A percentile compares a stretch with the other conserved stretches of the same genome.
These are phyloP conservation scores for Globisporangium cystogenes DNA, from an alignment of 352 stramenopile species.

Conservation along the genomic window DNA sequence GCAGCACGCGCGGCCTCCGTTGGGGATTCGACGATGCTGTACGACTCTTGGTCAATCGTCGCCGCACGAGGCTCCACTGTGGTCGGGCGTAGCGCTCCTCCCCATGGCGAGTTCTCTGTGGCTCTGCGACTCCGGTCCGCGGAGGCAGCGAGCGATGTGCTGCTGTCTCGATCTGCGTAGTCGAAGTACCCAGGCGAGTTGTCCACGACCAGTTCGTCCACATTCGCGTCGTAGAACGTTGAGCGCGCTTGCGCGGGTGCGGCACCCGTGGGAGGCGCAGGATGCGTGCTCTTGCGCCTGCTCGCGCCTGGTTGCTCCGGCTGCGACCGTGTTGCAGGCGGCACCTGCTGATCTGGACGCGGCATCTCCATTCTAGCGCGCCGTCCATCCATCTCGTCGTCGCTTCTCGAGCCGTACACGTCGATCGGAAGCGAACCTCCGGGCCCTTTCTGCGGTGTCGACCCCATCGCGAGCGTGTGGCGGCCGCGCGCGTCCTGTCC, in stretches of 20 bases:
- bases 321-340: not conserved
- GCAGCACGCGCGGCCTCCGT: not conserved
- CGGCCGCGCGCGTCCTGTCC: not conserved
- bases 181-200: conserved; percentile 61
- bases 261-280: not conserved
- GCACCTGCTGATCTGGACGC: not conserved
- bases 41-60: conserved; percentile 35
- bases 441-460: not conserved
- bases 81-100: conserved; percentile 5
- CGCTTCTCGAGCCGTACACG: conserved; percentile 1
- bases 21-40: conserved; percentile 44
- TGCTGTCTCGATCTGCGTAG: not conserved
- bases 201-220: conserved; percentile 51
- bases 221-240: conserved; percentile 43
- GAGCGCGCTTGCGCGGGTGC: conserved; percentile 3
- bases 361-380: conserved; percentile 11
- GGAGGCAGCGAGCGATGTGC: conserved; percentile 3
- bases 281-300: conserved; percentile 3
- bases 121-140: conserved; percentile 16
- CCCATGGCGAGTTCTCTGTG: conserved; percentile 18
- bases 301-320: not conserved
- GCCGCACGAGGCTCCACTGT: conserved; percentile 11
- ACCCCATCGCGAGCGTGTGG: conserved; percentile 2
- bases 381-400: not conserved
- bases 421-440: conserved; percentile 8